Evolutionary conservation across 441 rosid species (phyloP).

Genomic region (Daphne laureola): DNA sequence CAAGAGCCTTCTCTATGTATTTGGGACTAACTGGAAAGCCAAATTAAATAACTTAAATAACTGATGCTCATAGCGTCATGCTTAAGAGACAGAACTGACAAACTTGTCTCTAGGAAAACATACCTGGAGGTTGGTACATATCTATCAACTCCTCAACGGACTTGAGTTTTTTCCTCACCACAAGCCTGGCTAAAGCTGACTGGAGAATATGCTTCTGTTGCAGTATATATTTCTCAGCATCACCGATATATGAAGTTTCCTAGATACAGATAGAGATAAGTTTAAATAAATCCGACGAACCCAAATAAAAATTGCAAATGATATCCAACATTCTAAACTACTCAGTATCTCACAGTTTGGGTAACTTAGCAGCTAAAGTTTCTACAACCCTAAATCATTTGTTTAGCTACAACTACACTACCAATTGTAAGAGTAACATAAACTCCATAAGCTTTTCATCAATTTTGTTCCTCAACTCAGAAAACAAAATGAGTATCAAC

Average conservation of each 20-base stretch:
- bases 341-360: background rate
- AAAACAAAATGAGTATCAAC: too few species aligned
- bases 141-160: conserved; percentile 44
- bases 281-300: background rate
- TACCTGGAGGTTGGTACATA: conserved; percentile 47
- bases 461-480: too few species aligned
- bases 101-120: background rate
- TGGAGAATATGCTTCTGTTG: conserved; percentile 40
- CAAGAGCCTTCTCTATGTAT: too few species aligned
- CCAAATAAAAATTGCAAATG: background rate
- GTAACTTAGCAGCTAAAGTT: background rate
- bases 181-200: conserved; percentile 51
- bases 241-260: conserved; percentile 51
- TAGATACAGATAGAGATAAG: conserved; percentile 19
- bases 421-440: too few species aligned
- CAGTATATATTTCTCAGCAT: conserved; percentile 68
- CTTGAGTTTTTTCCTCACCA: conserved; percentile 57
- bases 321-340: background rate
- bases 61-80: too few species aligned
- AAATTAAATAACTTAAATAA: background rate
- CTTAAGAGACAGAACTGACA: too few species aligned
- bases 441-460: background rate
- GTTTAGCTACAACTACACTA: too few species aligned
- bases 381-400: background rate
- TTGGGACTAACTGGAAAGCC: background rate